These are phyloP conservation scores for Zygosaccharomyces pseudorouxii DNA, from an alignment of 805 yeast species.

Conservation along the genomic window DNA sequence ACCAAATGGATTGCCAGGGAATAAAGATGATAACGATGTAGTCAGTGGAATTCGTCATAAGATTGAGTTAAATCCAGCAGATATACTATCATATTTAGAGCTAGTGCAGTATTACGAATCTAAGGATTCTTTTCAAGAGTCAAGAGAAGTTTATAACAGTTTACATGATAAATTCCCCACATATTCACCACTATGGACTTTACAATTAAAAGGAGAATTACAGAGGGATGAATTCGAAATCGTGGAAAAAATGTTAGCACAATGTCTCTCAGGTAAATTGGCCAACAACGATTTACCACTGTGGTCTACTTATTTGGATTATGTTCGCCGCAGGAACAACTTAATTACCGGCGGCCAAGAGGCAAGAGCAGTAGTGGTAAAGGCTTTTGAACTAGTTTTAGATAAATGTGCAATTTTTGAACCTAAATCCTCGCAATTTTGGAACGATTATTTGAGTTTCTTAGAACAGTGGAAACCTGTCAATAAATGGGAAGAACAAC, in stretches of 20 bases:
- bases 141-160: slow-evolving; percentile 52
- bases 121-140: slow-evolving; percentile 56
- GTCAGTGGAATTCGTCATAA: slow-evolving; percentile 57
- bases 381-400: slow-evolving; percentile 80
- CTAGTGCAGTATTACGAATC: slow-evolving; percentile 46
- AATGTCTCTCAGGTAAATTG: slow-evolving; percentile 47
- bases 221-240: slow-evolving; percentile 58
- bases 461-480: slow-evolving; percentile 73
- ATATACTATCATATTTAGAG: slow-evolving; percentile 53
- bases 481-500: slow-evolving; percentile 80
- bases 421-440: slow-evolving; percentile 60
- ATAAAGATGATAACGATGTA: slow-evolving; percentile 37
- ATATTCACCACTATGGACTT: slow-evolving; percentile 69
- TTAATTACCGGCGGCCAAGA: slow-evolving; percentile 77
- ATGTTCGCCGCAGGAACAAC: slow-evolving; percentile 64
- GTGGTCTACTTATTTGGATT: slow-evolving; percentile 73
- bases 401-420: slow-evolving; percentile 71
- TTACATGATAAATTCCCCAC: slow-evolving; percentile 63
- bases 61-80: slow-evolving; percentile 47
- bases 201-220: slow-evolving; percentile 61
- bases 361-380: slow-evolving; percentile 66
- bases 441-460: slow-evolving; percentile 81
- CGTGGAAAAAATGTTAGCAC: slow-evolving; percentile 62
- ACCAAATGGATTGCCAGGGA: slow-evolving; percentile 11
- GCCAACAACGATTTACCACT: slow-evolving; percentile 54